Base-by-base conservation (phyloP, 176 grass and related monocot genomes). In the Typha latifolia region DNA sequence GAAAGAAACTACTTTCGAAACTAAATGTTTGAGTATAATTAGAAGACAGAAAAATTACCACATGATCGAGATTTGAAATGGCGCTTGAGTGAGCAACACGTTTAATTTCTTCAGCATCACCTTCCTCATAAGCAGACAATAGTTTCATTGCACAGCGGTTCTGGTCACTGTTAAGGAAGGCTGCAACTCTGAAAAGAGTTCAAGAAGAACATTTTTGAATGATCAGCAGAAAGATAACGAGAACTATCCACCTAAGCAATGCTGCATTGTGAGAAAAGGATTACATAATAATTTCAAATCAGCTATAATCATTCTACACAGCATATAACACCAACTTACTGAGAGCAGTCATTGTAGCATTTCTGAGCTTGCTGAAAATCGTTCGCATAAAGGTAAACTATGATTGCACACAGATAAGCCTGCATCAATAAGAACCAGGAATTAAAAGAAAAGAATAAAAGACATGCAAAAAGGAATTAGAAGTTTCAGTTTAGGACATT, bases 281-380 rank as follows among this genome's bases (percentile, higher is more conserved):
- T 21, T 19, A 21, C 53, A 59, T 59, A 59, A 19, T 22, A 59
- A 59, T 59, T 12, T 19, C 53, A 18, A 55, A 55, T 55, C 18
- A n/a, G 12, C 51, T 7, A n/a, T 55, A 16, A 14, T 55, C 14
- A 16, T n/a, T n/a, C 18, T 55, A 18, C 4, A 8, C 18, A 59
- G 20, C 10, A 19, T 21, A 22, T 59, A 47, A 26, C 14, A 61
- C 37, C 16, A 82, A 77, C 81, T 93, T 84, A 99, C 94, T 83
- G 81, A 64, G 94, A 99, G 77, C 89, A 99, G 43, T 99, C 94
- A 79, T 99, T 90, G 74, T 93, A 99, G 71, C 94, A 99, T 84
- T 93, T 93, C 66, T 99, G 94, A 69, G 94, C 94, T 75, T 99
- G 94, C 62, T 78, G 86, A 84, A 99, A 99, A 79, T 99, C 94